Evolutionary conservation across 345 rosid species (phyloP).

Genomic region (Euclidium syriacum): DNA sequence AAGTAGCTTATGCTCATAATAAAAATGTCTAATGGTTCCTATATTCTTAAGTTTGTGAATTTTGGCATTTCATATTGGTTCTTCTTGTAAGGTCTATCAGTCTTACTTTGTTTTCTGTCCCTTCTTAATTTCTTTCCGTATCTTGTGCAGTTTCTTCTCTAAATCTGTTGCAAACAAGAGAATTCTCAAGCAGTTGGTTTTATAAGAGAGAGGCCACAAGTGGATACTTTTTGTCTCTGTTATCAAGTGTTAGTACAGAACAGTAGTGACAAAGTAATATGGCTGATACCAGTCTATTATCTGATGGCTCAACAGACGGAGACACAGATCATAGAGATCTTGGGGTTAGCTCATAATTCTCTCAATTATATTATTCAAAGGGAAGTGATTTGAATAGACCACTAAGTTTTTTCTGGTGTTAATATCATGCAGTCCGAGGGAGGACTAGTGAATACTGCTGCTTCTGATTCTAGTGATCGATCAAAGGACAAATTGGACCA

Average conservation of each 20-base stretch:
- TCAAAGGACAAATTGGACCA: constrained; percentile 89
- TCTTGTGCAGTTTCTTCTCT: constrained; percentile 5
- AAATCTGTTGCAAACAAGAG: not conserved
- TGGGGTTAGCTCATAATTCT: constrained; percentile 45
- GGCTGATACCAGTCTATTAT: constrained; percentile 95
- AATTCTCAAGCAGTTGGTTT: constrained; percentile 26
- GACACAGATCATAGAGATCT: constrained; percentile 85
- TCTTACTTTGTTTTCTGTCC: not conserved
- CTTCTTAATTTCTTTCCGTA: not conserved
- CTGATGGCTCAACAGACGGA: constrained; percentile 83
- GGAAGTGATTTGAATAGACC: not conserved
- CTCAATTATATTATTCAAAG: not conserved
- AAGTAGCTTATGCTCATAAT: not conserved
- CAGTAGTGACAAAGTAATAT: constrained; percentile 48
- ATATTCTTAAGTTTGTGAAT: constrained; percentile 1
- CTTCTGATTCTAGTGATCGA: constrained; percentile 92
- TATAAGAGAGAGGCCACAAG: constrained; percentile 39
- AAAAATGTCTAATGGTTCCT: not conserved
- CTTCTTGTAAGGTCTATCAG: not conserved
- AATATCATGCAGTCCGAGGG: constrained; percentile 57
- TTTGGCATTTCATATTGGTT: not conserved
- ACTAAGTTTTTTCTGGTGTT: not conserved
- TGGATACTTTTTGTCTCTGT: constrained; percentile 30
- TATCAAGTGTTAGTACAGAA: constrained; percentile 38
- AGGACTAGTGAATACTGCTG: constrained; percentile 43